A percentile compares a stretch with the other conserved stretches of the same genome.
Evolutionary conservation across 1,284 basidiomycete species (phyloP).

Genomic region (Marasmius oreades): DNA sequence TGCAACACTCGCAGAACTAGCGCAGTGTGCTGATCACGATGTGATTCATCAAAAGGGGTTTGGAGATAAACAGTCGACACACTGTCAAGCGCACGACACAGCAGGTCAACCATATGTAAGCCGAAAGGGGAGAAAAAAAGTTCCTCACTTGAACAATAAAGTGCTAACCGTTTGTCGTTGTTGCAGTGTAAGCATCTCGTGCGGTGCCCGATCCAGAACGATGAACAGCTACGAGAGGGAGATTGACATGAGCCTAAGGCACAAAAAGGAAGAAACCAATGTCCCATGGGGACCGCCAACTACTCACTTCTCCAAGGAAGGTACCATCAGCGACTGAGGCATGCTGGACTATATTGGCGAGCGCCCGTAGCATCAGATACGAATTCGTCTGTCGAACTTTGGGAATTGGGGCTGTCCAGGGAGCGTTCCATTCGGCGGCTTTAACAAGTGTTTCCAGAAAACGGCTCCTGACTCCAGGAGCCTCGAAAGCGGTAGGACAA

Average conservation of each 20-base stretch:
- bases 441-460: slow-evolving; percentile 64
- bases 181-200: slow-evolving; percentile 58
- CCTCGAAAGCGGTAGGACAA: slow-evolving; percentile 48
- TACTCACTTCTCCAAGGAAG: slow-evolving; percentile 54
- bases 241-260: slow-evolving; percentile 1
- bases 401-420: slow-evolving; percentile 48
- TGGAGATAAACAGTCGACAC: slow-evolving; percentile 57
- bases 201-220: slow-evolving; percentile 45
- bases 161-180: slow-evolving; percentile 76
- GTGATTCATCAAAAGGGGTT: slow-evolving; percentile 32
- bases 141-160: slow-evolving; percentile 73
- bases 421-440: slow-evolving; percentile 65
- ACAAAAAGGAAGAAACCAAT: background rate
- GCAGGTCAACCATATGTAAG: background rate
- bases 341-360: slow-evolving; percentile 80
- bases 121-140: background rate
- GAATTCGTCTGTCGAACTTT: slow-evolving; percentile 85
- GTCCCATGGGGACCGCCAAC: slow-evolving; percentile 11
- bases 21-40: slow-evolving; percentile 35
- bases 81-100: slow-evolving; percentile 32
- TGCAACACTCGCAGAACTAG: slow-evolving; percentile 55
- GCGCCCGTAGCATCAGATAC: slow-evolving; percentile 76
- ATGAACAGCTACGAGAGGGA: slow-evolving; percentile 48
- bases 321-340: slow-evolving; percentile 37
- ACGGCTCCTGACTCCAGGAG: slow-evolving; percentile 41